Evolutionary conservation across 164 flowering plant genomes (phyloP), one percentile per base, ranked within the genome.

Genomic region (Vitis labrusca): DNA sequence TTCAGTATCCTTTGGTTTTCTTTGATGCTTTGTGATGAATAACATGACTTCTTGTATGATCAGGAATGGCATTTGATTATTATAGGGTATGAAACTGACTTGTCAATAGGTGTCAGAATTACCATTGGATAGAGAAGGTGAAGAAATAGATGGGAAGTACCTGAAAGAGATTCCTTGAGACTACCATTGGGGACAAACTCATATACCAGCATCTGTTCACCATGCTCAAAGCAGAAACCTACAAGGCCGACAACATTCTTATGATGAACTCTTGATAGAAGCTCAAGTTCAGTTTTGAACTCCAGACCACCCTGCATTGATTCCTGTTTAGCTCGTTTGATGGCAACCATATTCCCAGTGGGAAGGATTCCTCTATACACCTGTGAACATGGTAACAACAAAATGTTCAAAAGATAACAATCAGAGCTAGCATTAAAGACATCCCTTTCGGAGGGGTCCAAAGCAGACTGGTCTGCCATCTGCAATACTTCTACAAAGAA

Each of bases 261-360:
- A 67, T 80, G 88, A 74, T 84, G 88, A 55, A 84, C 82, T 14
- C 85, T 75, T 8, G 88, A 80, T 15, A 82, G 81, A n/a, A 84
- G 80, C 67, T 84, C 86, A 55, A 84, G 77, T 74, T 84, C 87
- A 27, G 80, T 81, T 64, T 77, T 84, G 73, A 84, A 84, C 71
- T 84, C 87, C 19, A 61, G 75, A 6, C 69, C 79, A 29, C 85
- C 87, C 65, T 84, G 85, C 73, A 73, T 77, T 0, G 87, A 84
- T 72, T 77, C 87, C 76, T 70, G 81, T 44, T 68, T 71, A 50
- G 86, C 85, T 73, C 85, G 65, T 72, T 85, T 85, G 49, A 85
- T 79, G 47, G 87, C 87, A 57, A 82, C 69, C 37, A 78, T 32
- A 52, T 68, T 57, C 19, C 87, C 87, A 68, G 65, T 53, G 2